These are phyloP conservation scores for Acephala macrosclerotiorum DNA, from an alignment of 2,329 filamentous ascomycete species.

Conservation along the genomic window DNA sequence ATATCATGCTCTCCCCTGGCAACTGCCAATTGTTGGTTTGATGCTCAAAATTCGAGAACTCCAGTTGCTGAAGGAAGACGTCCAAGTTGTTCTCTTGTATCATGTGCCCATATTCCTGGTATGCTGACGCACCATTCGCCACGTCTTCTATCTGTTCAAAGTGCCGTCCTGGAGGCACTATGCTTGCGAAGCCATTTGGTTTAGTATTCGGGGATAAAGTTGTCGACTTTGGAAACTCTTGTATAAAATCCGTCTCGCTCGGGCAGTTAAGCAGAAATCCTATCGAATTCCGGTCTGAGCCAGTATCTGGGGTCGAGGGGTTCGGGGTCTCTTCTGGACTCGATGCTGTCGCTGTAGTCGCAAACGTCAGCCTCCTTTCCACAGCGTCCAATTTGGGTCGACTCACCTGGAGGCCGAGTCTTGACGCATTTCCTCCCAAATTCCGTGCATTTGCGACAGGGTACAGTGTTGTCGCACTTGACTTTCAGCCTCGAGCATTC, in stretches of 20 bases:
- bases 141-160: constrained; percentile 21
- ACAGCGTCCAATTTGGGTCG: not conserved
- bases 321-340: constrained; percentile 36
- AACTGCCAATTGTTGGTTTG: constrained; percentile 38
- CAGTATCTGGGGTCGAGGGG: constrained; percentile 36
- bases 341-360: constrained; percentile 26
- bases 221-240: constrained; percentile 39
- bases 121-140: constrained; percentile 11
- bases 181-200: constrained; percentile 21
- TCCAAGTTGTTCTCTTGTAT: constrained; percentile 34
- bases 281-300: constrained; percentile 44
- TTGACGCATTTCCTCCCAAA: constrained; percentile 43
- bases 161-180: constrained; percentile 11
- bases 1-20: constrained; percentile 34
- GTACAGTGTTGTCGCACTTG: constrained; percentile 44
- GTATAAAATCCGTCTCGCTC: constrained; percentile 41
- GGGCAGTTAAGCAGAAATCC: constrained; percentile 43
- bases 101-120: constrained; percentile 30
- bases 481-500: constrained; percentile 45
- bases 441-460: constrained; percentile 44
- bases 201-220: constrained; percentile 34
- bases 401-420: constrained; percentile 35
- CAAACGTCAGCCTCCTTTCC: constrained; percentile 18
- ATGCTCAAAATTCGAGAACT: constrained; percentile 40
- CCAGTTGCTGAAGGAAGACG: constrained; percentile 37